phyloP scores from a whole-genome alignment of 352 stramenopile genomes.

The Pythium chondricola region DNA sequence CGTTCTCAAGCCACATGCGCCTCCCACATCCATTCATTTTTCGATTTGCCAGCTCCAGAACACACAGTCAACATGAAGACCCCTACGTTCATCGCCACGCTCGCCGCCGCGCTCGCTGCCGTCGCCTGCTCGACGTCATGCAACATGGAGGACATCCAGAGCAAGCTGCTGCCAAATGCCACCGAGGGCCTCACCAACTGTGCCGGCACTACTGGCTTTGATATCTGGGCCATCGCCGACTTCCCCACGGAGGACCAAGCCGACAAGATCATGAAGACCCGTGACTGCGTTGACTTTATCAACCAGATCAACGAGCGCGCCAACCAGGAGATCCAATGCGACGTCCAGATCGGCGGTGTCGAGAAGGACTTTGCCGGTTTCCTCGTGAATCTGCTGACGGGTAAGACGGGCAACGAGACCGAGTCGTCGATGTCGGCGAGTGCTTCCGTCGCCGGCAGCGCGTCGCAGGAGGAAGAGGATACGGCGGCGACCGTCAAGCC shows the following conservation, averaged over 20 bases:
- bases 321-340: slow-evolving; percentile 50
- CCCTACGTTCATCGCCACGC: slow-evolving; percentile 13
- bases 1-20: too few species aligned
- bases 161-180: slow-evolving; percentile 41
- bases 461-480: slow-evolving; percentile 12
- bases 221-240: slow-evolving; percentile 33
- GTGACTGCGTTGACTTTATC: slow-evolving; percentile 55
- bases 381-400: slow-evolving; percentile 42
- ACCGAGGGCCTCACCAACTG: slow-evolving; percentile 33
- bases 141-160: slow-evolving; percentile 41
- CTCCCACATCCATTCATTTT: too few species aligned
- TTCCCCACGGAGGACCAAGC: slow-evolving; percentile 44
- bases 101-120: slow-evolving; percentile 13
- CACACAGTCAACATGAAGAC: slow-evolving; percentile 24
- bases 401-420: slow-evolving; percentile 57
- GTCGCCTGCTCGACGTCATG: slow-evolving; percentile 23
- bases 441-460: slow-evolving; percentile 23
- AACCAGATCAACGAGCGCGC: slow-evolving; percentile 63
- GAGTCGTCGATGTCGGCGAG: too few species aligned
- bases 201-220: slow-evolving; percentile 31
- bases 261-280: slow-evolving; percentile 33
- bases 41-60: slow-evolving; percentile 6
- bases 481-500: slow-evolving; percentile 17
- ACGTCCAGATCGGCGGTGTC: slow-evolving; percentile 28
- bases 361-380: slow-evolving; percentile 34